These are phyloP conservation scores for Penicillium sp. DNA, from an alignment of 2,329 filamentous ascomycete species.

Conservation along the genomic window DNA sequence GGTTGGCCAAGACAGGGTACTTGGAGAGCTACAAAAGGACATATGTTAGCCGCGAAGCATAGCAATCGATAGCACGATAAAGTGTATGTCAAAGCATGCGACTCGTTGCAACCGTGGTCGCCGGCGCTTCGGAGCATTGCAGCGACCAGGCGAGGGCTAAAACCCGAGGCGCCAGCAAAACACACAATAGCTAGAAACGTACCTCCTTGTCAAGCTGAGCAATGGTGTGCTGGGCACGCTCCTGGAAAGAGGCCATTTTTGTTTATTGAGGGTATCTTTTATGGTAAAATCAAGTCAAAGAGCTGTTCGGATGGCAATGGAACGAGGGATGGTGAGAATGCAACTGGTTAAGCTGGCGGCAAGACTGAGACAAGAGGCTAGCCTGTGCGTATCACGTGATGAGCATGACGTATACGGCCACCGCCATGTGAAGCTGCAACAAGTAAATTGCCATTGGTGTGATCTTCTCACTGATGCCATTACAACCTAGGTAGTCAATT, in stretches of 20 bases:
- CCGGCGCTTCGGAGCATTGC: background rate
- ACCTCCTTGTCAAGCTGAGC: conserved; percentile 70
- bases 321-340: conserved; percentile 30
- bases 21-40: conserved; percentile 58
- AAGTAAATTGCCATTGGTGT: background rate
- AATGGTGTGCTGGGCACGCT: conserved; percentile 62
- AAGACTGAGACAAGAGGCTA: conserved; percentile 18
- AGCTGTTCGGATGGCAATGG: conserved; percentile 13
- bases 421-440: background rate
- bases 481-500: background rate
- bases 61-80: background rate
- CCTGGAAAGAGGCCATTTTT: conserved; percentile 55
- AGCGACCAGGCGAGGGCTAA: conserved; percentile 12
- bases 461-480: background rate
- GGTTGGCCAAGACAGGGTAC: conserved; percentile 65
- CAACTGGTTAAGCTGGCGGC: conserved; percentile 24
- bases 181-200: conserved; percentile 34
- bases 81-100: background rate
- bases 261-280: conserved; percentile 11
- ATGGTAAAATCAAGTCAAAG: conserved; percentile 5
- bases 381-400: conserved; percentile 24
- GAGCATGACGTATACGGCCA: conserved; percentile 21
- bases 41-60: conserved; percentile 4
- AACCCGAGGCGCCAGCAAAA: conserved; percentile 22
- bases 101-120: background rate